A percentile compares a stretch with the other conserved stretches of the same genome.
Conservation (phyloP, 495 filamentous ascomycete species). For the Bacidia gigantensis region DNA sequence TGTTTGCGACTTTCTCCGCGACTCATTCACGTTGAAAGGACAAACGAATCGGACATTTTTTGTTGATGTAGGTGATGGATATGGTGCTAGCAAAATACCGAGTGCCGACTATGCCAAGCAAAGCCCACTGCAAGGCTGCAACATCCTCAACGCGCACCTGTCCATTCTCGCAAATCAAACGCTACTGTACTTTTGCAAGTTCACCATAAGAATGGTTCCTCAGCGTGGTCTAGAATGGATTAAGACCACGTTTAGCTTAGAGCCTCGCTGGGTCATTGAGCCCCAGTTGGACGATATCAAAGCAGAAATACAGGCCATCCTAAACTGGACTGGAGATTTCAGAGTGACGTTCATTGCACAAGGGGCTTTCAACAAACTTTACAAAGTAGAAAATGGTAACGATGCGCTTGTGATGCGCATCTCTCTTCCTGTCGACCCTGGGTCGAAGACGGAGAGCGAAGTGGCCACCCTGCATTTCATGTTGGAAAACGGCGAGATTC, state of each 20-base stretch:
- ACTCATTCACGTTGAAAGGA: no score
- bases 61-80: no score
- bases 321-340: not conserved
- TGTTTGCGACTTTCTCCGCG: no score
- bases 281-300: not conserved
- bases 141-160: no score
- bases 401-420: conserved; percentile 33
- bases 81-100: no score
- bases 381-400: conserved; percentile 2
- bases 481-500: conserved; percentile 31
- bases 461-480: conserved; percentile 41
- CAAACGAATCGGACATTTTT: no score
- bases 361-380: conserved; percentile 17
- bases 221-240: not conserved
- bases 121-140: no score
- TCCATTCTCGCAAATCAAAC: no score
- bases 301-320: not conserved
- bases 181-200: no score
- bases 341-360: conserved; percentile 1
- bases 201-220: no score
- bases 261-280: not conserved
- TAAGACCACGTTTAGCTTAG: not conserved
- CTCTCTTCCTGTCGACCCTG: conserved; percentile 39
- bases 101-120: no score
- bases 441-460: conserved; percentile 39